These are phyloP conservation scores for Fraxinus sp. DNA, from an alignment of 305 asterid species.

Conservation along the genomic window DNA sequence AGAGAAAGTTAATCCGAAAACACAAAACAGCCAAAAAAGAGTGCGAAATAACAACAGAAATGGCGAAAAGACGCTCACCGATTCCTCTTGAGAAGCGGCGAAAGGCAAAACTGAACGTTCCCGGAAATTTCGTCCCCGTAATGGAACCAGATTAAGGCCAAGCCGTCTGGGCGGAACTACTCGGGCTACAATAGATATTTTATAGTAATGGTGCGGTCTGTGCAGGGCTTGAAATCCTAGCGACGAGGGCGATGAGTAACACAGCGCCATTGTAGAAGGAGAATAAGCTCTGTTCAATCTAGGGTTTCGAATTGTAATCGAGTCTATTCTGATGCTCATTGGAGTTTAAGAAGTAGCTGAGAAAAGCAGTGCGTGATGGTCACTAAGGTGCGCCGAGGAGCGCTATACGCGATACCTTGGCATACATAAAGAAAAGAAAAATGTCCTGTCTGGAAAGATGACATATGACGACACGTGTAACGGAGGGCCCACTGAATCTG, in stretches of 20 bases:
- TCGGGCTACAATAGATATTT: slow-evolving; percentile 11
- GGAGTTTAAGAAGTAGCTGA: neutral
- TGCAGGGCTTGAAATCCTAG: slow-evolving; percentile 37
- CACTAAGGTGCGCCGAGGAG: slow-evolving; percentile 30
- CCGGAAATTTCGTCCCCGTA: slow-evolving; percentile 31
- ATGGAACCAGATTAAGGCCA: slow-evolving; percentile 28
- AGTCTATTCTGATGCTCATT: slow-evolving; percentile 35
- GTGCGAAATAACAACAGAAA: neutral
- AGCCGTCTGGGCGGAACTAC: slow-evolving; percentile 27
- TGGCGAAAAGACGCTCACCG: slow-evolving; percentile 37
- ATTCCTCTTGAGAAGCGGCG: slow-evolving; percentile 72
- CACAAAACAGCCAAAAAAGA: neutral
- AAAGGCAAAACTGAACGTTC: slow-evolving; percentile 47
- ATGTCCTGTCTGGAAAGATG: neutral
- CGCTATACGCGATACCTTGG: slow-evolving; percentile 2
- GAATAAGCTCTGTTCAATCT: slow-evolving; percentile 21
- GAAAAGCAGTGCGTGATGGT: slow-evolving; percentile 13
- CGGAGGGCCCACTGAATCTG: slow-evolving; percentile 27
- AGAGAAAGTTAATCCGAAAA: slow-evolving; percentile 8
- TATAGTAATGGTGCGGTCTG: slow-evolving; percentile 25
- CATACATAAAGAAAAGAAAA: neutral
- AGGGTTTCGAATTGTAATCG: slow-evolving; percentile 32
- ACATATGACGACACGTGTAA: neutral
- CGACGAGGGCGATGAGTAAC: slow-evolving; percentile 41
- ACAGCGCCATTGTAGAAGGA: slow-evolving; percentile 35